Conservation (phyloP, 768 basidiomycete genomes). For the Suillus hirtellus region DNA sequence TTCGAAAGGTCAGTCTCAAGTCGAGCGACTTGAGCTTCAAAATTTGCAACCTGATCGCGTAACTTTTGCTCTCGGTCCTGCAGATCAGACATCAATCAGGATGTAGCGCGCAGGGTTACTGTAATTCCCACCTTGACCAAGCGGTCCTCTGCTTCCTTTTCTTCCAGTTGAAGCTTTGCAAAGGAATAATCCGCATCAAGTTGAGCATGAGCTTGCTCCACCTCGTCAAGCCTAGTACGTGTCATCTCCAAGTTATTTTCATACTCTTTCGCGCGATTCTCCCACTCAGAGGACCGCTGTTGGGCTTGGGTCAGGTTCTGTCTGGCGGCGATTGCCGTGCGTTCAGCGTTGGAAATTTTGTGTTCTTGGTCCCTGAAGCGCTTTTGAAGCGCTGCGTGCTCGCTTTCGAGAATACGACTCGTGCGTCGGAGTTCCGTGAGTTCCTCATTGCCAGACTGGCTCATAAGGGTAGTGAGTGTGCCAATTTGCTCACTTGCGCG, state of each 20-base stretch:
- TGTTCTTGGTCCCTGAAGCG: constrained; percentile 72
- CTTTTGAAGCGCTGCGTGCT: constrained; percentile 66
- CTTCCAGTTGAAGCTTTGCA: constrained; percentile 71
- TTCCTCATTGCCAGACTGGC: constrained; percentile 69
- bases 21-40: constrained; percentile 60
- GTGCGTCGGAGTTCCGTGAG: constrained; percentile 65
- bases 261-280: constrained; percentile 70
- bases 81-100: constrained; percentile 10
- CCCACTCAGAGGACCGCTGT: constrained; percentile 81
- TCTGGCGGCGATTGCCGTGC: constrained; percentile 52
- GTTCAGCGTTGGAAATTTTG: constrained; percentile 61
- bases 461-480: constrained; percentile 57
- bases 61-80: constrained; percentile 74
- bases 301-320: constrained; percentile 72
- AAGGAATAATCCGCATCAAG: constrained; percentile 72
- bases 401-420: constrained; percentile 59
- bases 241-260: constrained; percentile 63
- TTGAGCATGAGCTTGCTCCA: constrained; percentile 63
- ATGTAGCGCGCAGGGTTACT: not conserved
- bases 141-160: constrained; percentile 70
- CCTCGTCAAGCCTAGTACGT: constrained; percentile 62
- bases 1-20: constrained; percentile 62
- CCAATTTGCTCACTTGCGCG: constrained; percentile 75
- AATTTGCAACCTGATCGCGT: constrained; percentile 61
- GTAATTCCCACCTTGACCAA: constrained; percentile 54